Base-by-base conservation (phyloP, 495 filamentous ascomycete species). In the Neohortaea acidophila region DNA sequence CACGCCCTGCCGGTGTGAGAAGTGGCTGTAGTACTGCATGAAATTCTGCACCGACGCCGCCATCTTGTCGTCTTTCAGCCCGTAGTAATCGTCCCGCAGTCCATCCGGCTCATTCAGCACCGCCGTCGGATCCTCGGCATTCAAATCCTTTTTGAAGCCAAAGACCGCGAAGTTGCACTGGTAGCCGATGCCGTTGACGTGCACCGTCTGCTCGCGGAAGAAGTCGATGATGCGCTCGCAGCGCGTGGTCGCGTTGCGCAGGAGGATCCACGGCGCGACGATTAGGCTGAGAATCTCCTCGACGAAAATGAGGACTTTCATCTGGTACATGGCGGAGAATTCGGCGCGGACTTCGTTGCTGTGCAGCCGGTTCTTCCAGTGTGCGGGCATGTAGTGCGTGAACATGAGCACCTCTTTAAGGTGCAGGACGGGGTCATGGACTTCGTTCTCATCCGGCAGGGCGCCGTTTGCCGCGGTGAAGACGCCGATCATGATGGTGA, bases 141-240 rank as follows among this genome's bases (percentile, higher is more conserved):
- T 76, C 13, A 69, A 62, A 19, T 76, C 81, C 51, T 80, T 86
- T 56, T 93, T 82, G 65, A 96, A 97, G 47, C 94, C 81, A 48
- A 97, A 97, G n/a, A 93, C 83, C 14, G 86, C 89, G 60, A 93
- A 94, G 11, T 83, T 91, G 57, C 89, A 97, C 14, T 96, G 81
- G 52, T 92, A 84, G 24, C 89, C 89, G 40, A 97, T 68, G 0
- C 89, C 89, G 60, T 97, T 91, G 9, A 97, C 84, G 50, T 96
- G 87, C 14, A 97, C 74, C 1, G 89, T 94, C 51, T 94, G 94
- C 54, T 97, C 89, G 12, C 89, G 73, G 61, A 97, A 94, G 60
- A 97, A 97, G 53, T 97, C 89, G 35, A 97, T 80, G 42, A 96
- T 73, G 37, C 83, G 81, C 51, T 96, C 91, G 56, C 79, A 84